phyloP scores from a whole-genome alignment of 2,329 filamentous ascomycete species.

The Sarocladiaceae sp. region DNA sequence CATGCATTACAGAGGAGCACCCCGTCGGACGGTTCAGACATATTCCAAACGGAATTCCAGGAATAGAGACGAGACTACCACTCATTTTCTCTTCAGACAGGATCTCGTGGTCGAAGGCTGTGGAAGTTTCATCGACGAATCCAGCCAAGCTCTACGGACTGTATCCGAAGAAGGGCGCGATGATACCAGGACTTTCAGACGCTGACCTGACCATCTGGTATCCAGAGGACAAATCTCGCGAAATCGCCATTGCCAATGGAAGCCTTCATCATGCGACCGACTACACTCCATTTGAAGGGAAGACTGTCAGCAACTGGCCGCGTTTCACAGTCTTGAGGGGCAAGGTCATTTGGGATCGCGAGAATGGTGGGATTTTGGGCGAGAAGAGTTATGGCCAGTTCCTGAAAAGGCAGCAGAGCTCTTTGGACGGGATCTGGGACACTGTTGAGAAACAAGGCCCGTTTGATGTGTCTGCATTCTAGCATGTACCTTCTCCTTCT shows the following conservation, averaged over 20 bases:
- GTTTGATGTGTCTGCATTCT: slow-evolving; percentile 7
- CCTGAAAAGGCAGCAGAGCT: slow-evolving; percentile 26
- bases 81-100: slow-evolving; percentile 34
- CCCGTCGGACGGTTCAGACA: slow-evolving; percentile 43
- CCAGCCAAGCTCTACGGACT: slow-evolving; percentile 53
- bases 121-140: slow-evolving; percentile 48
- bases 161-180: slow-evolving; percentile 41
- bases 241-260: slow-evolving; percentile 38
- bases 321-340: slow-evolving; percentile 54
- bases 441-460: slow-evolving; percentile 3
- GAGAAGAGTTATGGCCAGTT: slow-evolving; percentile 43
- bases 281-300: slow-evolving; percentile 57
- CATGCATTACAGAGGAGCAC: slow-evolving; percentile 30
- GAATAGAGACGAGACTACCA: slow-evolving; percentile 49
- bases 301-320: slow-evolving; percentile 52
- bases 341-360: slow-evolving; percentile 50
- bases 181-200: slow-evolving; percentile 44
- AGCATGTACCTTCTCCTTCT: no score
- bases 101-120: slow-evolving; percentile 41
- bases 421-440: slow-evolving; percentile 7
- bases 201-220: slow-evolving; percentile 55
- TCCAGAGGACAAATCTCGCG: slow-evolving; percentile 31
- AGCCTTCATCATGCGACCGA: slow-evolving; percentile 56
- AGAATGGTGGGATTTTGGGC: slow-evolving; percentile 43
- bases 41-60: slow-evolving; percentile 53